These are phyloP conservation scores for Linum usitatissimum DNA, from an alignment of 345 rosid genomes.

Conservation along the genomic window DNA sequence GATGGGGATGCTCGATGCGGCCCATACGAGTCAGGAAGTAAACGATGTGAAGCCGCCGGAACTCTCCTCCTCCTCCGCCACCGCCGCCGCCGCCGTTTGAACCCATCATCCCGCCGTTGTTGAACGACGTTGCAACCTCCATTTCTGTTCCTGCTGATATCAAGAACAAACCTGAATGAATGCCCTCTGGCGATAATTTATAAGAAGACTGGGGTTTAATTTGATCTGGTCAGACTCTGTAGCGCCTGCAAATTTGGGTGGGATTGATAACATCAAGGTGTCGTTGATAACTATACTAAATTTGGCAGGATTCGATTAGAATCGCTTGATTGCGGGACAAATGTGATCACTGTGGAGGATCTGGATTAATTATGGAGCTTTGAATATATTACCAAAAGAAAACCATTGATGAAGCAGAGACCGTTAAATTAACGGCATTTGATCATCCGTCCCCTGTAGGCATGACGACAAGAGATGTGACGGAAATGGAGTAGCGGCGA, in stretches of 20 bases:
- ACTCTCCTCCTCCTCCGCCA: constrained; percentile 26
- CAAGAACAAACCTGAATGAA: not conserved
- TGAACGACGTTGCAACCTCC: not conserved
- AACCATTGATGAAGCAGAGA: too few species aligned
- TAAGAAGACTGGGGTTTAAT: not conserved
- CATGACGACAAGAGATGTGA: too few species aligned
- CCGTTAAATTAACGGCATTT: too few species aligned
- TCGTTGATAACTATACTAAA: not conserved
- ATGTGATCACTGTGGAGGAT: not conserved
- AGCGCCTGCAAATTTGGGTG: not conserved
- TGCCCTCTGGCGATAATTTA: not conserved
- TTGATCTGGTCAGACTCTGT: not conserved
- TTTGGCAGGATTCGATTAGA: not conserved
- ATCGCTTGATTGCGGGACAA: not conserved
- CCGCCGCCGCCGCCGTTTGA: not conserved
- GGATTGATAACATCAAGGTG: not conserved
- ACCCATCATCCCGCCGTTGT: not conserved
- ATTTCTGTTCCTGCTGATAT: not conserved
- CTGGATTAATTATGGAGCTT: too few species aligned
- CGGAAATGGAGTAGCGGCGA: too few species aligned
- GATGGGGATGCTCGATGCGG: constrained; percentile 63
- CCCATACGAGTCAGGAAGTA: constrained; percentile 54
- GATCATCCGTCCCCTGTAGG: too few species aligned
- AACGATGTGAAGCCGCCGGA: constrained; percentile 50
- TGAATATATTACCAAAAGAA: too few species aligned